These are phyloP conservation scores for Kluyveromyces wickerhamii DNA, from an alignment of 805 yeast species.

Conservation along the genomic window DNA sequence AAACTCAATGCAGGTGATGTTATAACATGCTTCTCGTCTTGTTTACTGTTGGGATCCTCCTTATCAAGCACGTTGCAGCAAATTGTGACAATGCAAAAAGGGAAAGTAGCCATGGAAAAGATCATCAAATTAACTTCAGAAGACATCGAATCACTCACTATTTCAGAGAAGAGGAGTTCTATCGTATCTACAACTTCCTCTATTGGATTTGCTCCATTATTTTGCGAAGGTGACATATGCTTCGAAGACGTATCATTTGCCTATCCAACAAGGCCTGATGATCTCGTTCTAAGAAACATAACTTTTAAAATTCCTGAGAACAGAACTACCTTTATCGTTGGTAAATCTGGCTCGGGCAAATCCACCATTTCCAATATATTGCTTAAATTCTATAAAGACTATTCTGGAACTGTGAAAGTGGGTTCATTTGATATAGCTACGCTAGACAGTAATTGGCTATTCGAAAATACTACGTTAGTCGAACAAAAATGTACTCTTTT, in stretches of 20 bases:
- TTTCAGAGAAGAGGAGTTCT: neutral
- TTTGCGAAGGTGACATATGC: slow-evolving; percentile 29
- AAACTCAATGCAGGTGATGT: slow-evolving; percentile 53
- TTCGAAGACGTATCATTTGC: slow-evolving; percentile 52
- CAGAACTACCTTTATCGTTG: slow-evolving; percentile 57
- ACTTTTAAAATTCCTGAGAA: slow-evolving; percentile 39
- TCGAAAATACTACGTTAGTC: slow-evolving; percentile 58
- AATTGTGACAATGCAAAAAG: slow-evolving; percentile 58
- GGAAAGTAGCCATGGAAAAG: slow-evolving; percentile 55
- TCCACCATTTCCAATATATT: slow-evolving; percentile 68
- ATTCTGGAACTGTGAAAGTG: slow-evolving; percentile 49
- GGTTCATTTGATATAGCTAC: slow-evolving; percentile 43
- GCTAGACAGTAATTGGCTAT: slow-evolving; percentile 45
- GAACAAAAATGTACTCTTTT: slow-evolving; percentile 67
- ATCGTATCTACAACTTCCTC: neutral
- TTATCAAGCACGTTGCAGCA: slow-evolving; percentile 49
- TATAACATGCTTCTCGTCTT: slow-evolving; percentile 75
- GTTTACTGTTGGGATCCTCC: slow-evolving; percentile 61
- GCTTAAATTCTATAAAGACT: slow-evolving; percentile 45
- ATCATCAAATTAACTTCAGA: slow-evolving; percentile 35
- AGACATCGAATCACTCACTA: neutral
- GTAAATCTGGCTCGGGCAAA: slow-evolving; percentile 90
- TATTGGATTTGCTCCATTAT: neutral
- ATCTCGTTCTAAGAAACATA: slow-evolving; percentile 41
- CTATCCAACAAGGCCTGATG: slow-evolving; percentile 51